Percentiles rank a stretch among this genome's conserved stretches.
phyloP scores from a whole-genome alignment of 2,329 filamentous ascomycete genomes.

The Colletotrichum sp. region DNA sequence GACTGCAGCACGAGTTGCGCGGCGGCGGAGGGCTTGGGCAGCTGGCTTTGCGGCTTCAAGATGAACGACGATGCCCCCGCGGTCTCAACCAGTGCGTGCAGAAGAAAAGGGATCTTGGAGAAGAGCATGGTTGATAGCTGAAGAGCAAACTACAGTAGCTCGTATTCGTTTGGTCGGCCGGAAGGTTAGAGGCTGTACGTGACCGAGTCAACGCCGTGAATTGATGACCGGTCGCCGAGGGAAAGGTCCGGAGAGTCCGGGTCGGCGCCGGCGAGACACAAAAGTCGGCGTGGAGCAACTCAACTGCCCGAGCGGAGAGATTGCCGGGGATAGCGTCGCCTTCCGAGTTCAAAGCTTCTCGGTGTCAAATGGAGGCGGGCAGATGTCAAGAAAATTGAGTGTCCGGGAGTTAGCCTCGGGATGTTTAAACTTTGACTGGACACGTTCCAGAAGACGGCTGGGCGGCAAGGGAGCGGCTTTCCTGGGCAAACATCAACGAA shows the following conservation, averaged over 20 bases:
- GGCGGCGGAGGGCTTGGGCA: constrained; percentile 42
- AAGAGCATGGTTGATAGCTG: constrained; percentile 21
- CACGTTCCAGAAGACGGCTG: not conserved
- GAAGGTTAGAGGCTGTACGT: not conserved
- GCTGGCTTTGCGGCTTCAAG: constrained; percentile 43
- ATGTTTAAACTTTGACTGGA: not conserved
- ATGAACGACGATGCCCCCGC: constrained; percentile 52
- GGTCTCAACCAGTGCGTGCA: constrained; percentile 44
- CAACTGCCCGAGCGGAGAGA: not conserved
- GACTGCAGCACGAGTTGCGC: constrained; percentile 49
- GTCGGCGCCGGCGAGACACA: not conserved
- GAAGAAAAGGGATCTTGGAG: constrained; percentile 36
- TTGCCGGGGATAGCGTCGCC: not conserved
- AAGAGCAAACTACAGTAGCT: not conserved
- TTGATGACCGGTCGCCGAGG: not conserved
- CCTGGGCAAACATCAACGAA: not conserved
- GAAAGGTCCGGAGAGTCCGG: not conserved
- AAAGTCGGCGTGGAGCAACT: constrained; percentile 10
- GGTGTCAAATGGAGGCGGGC: not conserved
- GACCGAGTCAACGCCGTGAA: not conserved
- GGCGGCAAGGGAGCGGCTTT: not conserved
- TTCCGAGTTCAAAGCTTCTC: not conserved
- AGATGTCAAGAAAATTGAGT: not conserved
- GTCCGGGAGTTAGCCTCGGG: not conserved
- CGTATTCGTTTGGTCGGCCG: not conserved